These are phyloP conservation scores for Choiromyces venosus DNA, from an alignment of 495 filamentous ascomycete species.

Conservation along the genomic window DNA sequence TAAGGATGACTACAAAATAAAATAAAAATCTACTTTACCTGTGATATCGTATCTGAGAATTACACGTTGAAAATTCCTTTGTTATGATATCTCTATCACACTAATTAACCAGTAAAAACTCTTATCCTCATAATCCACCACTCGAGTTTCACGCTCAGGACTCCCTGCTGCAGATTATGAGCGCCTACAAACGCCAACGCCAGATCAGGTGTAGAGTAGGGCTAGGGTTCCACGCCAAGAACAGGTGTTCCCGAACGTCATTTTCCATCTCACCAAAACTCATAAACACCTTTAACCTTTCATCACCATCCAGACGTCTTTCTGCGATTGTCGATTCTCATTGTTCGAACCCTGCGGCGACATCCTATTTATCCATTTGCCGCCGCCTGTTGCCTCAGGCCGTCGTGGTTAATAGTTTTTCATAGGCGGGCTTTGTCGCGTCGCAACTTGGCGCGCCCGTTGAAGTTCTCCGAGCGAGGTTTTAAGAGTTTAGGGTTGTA, in stretches of 20 bases:
- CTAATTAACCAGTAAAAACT: not conserved
- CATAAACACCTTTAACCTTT: not conserved
- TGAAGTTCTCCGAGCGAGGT: not conserved
- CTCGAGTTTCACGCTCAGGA: not conserved
- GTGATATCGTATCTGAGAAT: not conserved
- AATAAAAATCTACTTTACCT: not conserved
- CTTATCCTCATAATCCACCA: not conserved
- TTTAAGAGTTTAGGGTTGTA: not conserved
- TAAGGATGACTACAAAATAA: not conserved
- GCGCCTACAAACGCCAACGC: not conserved
- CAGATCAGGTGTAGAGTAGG: not conserved
- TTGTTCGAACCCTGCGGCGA: not conserved
- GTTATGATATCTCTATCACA: not conserved
- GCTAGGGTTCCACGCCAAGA: not conserved
- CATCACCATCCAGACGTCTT: not conserved
- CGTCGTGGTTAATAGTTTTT: not conserved
- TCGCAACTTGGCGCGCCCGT: constrained; percentile 1
- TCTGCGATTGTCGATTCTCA: not conserved
- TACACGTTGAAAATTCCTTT: not conserved
- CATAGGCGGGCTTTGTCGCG: not conserved
- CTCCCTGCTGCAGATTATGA: not conserved
- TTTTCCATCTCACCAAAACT: not conserved
- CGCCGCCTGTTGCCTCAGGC: not conserved
- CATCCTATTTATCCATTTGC: not conserved
- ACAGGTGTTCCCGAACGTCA: not conserved